Conservation (phyloP, 345 rosid genomes). For the Rhodamnia rubescens region DNA sequence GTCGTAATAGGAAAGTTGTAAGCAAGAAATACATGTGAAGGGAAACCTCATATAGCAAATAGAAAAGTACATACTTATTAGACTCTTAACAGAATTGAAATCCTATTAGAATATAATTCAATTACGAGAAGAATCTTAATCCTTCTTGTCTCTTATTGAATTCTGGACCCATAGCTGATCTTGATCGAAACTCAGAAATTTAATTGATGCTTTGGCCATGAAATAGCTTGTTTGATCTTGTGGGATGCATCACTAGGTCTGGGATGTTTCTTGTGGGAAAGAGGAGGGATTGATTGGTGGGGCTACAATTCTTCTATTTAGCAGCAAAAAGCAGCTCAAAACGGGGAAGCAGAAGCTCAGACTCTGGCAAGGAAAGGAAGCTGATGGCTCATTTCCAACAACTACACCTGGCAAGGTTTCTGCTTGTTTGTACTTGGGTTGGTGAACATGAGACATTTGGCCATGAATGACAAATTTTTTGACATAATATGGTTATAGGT, state of each 20-base stretch:
- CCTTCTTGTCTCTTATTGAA: background rate
- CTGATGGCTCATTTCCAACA: slow-evolving; percentile 82
- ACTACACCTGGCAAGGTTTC: slow-evolving; percentile 95
- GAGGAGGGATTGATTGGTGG: slow-evolving; percentile 89
- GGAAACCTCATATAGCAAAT: background rate
- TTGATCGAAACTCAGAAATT: background rate
- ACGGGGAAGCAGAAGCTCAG: slow-evolving; percentile 95
- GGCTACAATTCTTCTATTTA: slow-evolving; percentile 83
- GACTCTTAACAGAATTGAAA: background rate
- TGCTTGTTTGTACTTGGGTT: background rate
- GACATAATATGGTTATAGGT: slow-evolving; percentile 31
- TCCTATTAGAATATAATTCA: background rate
- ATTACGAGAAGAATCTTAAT: background rate
- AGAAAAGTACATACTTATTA: background rate
- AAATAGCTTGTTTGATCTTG: background rate
- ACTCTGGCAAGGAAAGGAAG: slow-evolving; percentile 84
- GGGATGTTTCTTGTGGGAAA: slow-evolving; percentile 89
- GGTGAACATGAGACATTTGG: background rate
- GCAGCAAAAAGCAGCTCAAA: slow-evolving; percentile 79
- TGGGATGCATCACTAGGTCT: slow-evolving; percentile 35
- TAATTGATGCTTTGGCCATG: background rate
- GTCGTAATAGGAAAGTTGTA: background rate
- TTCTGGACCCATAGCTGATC: background rate
- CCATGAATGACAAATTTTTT: background rate
- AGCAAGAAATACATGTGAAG: background rate